A percentile compares a stretch with the other conserved stretches of the same genome.
phyloP scores from a whole-genome alignment of 1,284 basidiomycete species.

The Tylopilus sp. region DNA sequence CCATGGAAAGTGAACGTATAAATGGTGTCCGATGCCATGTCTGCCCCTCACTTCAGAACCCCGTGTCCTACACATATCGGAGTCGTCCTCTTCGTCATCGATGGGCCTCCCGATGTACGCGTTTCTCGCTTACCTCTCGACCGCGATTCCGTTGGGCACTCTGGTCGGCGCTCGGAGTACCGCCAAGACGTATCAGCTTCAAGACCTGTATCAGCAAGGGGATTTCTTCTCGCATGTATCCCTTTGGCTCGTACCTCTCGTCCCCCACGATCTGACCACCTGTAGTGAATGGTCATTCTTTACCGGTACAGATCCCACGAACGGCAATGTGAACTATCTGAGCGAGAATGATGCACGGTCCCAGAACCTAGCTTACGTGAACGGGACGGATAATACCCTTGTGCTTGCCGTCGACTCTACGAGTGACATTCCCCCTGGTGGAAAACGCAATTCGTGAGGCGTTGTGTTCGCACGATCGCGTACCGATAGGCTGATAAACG shows the following conservation, averaged over 20 bases:
- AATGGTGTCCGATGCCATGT: background rate
- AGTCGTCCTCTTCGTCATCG: background rate
- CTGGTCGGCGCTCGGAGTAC: background rate
- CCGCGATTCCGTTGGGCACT: constrained; percentile 1
- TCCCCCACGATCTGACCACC: background rate
- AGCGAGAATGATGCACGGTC: constrained; percentile 40
- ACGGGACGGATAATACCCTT: constrained; percentile 44
- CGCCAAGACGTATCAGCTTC: constrained; percentile 6
- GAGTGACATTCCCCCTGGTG: constrained; percentile 46
- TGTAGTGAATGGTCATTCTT: constrained; percentile 59
- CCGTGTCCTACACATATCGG: background rate
- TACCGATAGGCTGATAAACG: constrained; percentile 15
- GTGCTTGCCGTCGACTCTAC: constrained; percentile 61
- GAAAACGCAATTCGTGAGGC: constrained; percentile 62
- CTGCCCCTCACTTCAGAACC: background rate
- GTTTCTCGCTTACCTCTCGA: constrained; percentile 5
- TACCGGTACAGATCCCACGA: constrained; percentile 56
- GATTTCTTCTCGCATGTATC: constrained; percentile 25
- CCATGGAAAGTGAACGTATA: constrained; percentile 5
- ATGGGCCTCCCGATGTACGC: constrained; percentile 4
- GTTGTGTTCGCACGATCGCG: constrained; percentile 1
- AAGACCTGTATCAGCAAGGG: constrained; percentile 19
- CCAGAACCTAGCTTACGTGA: constrained; percentile 54
- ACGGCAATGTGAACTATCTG: constrained; percentile 60
- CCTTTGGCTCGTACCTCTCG: background rate